Evolutionary conservation across 164 flowering plant species (phyloP), one percentile per base, ranked within the genome.

Genomic region (Houttuynia cordata): DNA sequence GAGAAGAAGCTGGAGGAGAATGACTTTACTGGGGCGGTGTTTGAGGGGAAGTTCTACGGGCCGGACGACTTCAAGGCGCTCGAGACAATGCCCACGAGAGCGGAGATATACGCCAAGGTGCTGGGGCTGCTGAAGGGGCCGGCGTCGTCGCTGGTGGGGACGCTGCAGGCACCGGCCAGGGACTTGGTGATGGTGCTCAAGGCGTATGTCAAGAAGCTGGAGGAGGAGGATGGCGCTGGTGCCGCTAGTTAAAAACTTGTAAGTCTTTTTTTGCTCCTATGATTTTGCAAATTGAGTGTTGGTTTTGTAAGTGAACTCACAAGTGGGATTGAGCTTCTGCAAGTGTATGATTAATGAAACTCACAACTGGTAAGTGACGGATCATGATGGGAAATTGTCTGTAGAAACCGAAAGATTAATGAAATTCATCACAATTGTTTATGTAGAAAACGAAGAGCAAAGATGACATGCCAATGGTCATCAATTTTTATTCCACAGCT

Each of bases 201-300:
- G 68, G 96, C 99, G n/a, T 85, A 83, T 79, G 86, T 81, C 53
- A 68, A 84, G 81, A 94, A 91, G 62, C 60, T 94, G 78, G 99
- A 93, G 62, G 97, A 85, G 62, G 52, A 49, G 40, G 87, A 79
- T 57, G 74, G 73, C 15, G 59, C 45, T 45, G 17, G 14, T 12
- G 49, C 13, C 6, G 37, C 37, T 30, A 30, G 37, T 30, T 30
- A 30, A 30, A 6, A 45, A 45, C 49, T 45, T 45, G 49, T 45
- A 45, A 45, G 49, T 45, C 49, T n/a, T n/a, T n/a, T n/a, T n/a
- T n/a, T n/a, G n/a, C n/a, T n/a, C n/a, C n/a, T n/a, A n/a, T n/a
- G n/a, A n/a, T n/a, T n/a, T n/a, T n/a, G n/a, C n/a, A n/a, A n/a
- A n/a, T n/a, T n/a, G n/a, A n/a, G n/a, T n/a, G n/a, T n/a, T 45